Evolutionary conservation across 75 land plant species (phyloP).

Genomic region (Chamaecyparis obtusa): DNA sequence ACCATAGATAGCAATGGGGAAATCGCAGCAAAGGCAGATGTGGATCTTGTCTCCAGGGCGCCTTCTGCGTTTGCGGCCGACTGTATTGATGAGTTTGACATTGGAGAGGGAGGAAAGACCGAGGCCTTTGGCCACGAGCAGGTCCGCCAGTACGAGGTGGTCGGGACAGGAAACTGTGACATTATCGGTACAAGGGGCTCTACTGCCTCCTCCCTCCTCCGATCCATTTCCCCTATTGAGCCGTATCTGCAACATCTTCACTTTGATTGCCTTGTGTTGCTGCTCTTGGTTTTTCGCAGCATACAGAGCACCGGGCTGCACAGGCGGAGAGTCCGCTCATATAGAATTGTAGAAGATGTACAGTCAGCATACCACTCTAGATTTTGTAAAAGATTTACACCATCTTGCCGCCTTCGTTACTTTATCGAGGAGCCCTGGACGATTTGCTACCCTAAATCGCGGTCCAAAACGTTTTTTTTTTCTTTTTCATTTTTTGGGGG

Average conservation of each 20-base stretch:
- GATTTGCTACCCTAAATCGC: too few relatives aligned
- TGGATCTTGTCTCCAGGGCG: conserved; percentile 44
- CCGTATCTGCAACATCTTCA: conserved; percentile 38
- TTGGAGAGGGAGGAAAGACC: conserved; percentile 15
- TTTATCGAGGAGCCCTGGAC: too few relatives aligned
- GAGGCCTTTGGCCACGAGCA: conserved; percentile 36
- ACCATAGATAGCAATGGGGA: conserved; percentile 53
- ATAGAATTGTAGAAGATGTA: neutral
- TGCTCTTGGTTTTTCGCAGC: neutral
- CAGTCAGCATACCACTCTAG: neutral
- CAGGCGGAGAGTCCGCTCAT: neutral
- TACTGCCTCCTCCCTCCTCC: conserved; percentile 9
- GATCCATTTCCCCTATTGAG: conserved; percentile 20
- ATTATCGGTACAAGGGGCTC: neutral
- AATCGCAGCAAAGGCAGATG: conserved; percentile 44
- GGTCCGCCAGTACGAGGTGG: conserved; percentile 33
- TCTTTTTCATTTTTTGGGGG: too few relatives aligned
- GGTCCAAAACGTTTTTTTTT: too few relatives aligned
- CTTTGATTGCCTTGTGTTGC: neutral
- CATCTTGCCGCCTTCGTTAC: too few relatives aligned
- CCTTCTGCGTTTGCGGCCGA: conserved; percentile 42
- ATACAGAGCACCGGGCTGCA: neutral
- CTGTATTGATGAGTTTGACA: conserved; percentile 17
- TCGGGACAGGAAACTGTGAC: conserved; percentile 30
- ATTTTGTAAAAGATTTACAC: neutral